phyloP scores from a whole-genome alignment of 2,329 filamentous ascomycete species.

The Monosporascus sp. region DNA sequence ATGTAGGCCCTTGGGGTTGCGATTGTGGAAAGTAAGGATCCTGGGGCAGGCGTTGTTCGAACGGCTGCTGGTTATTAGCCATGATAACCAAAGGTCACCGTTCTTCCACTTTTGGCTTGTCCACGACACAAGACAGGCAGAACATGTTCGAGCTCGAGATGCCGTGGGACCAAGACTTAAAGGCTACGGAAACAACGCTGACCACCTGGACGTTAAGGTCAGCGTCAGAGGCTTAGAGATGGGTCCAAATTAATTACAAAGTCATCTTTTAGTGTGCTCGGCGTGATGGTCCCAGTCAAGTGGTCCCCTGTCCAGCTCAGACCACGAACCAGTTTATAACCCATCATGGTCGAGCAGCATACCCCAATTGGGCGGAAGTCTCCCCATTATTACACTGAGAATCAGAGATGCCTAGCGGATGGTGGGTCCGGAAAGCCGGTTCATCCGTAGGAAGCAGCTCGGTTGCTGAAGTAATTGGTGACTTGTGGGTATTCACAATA shows the following conservation, averaged over 20 bases:
- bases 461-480: too few relatives aligned
- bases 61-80: neutral
- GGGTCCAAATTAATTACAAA: neutral
- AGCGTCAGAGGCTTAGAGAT: neutral
- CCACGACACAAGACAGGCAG: neutral
- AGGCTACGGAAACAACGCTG: too few relatives aligned
- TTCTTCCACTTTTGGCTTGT: neutral
- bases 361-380: neutral
- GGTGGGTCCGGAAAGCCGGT: neutral
- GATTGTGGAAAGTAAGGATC: slow-evolving; percentile 29
- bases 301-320: neutral
- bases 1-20: slow-evolving; percentile 24
- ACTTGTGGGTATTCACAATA: too few relatives aligned
- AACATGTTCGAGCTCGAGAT: too few relatives aligned
- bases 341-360: neutral
- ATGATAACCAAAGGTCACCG: neutral
- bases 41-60: slow-evolving; percentile 19
- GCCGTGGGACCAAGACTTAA: too few relatives aligned
- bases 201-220: too few relatives aligned
- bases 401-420: neutral
- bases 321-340: neutral
- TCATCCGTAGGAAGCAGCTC: neutral
- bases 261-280: neutral
- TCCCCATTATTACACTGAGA: neutral
- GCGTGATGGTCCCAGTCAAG: neutral